Evolutionary conservation across 2,329 filamentous ascomycete genomes (phyloP), one percentile per base, ranked within the genome.

Genomic region (Anisogramma anomala): DNA sequence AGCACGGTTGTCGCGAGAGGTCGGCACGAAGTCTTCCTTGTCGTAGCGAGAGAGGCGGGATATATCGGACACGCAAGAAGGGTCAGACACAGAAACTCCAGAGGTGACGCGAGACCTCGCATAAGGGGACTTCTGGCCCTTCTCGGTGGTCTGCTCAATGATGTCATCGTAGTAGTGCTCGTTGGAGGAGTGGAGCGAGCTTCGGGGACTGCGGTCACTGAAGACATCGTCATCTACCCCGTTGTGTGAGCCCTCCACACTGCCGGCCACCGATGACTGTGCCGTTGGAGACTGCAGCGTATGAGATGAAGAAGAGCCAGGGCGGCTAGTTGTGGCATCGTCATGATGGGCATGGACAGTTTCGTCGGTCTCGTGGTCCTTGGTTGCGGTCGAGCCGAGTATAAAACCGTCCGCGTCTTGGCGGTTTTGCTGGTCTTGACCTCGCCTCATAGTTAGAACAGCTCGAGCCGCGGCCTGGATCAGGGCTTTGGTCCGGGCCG

Each of bases 1-100:
- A 4, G 77, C 73, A 3, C 81, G 71, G 6, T 72, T 74, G 6
- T 69, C 68, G 39, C 79, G 72, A 17, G 71, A 64, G n/a, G 71
- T 72, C 2, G 72, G 66, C 1, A 69, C 51, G 45, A 72, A 73
- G 13, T 69, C 62, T 0, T 60, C 55, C 22, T 70, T 63, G 3
- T 65, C 61, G 53, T 74, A 83, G 40, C 69, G 64, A 11, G 71
- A 72, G 30, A 74, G 61, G 28, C 68, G 67, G 0, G 73, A 75
- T 35, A 74, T 64, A 17, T 49, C 50, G 7, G 69, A 71, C 20
- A 72, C 62, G 31, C 67, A 66, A 1, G 73, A 76, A 4, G 40
- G 36, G 9, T 22, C 44, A 8, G 44, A 40, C 15, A 28, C 33
- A 33, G 44, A 46, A 10, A 46, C 41, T 6, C 44, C 41, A 15